Evolutionary conservation across 306 rosid genomes (phyloP), one percentile per base, ranked within the genome.

Genomic region (Prunus padus): DNA sequence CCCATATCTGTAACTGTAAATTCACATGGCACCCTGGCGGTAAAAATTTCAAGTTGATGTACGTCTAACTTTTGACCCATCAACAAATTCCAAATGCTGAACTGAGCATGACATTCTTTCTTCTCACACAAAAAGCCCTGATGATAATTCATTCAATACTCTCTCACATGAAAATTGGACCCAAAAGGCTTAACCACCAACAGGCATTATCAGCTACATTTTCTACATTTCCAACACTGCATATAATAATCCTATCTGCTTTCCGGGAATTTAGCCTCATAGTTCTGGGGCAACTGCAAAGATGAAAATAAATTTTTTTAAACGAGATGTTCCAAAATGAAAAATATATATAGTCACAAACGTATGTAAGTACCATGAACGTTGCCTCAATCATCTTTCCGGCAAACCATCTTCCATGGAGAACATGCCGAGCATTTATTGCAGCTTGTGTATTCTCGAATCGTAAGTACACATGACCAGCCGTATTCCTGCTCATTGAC

Each of bases 371-470:
- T 86, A 94, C 98, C 98, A 94, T 88, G 78, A 72, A 92, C 65
- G 92, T 83, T 33, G 98, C 96, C 18, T 92, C 90, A 54, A 95
- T 92, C 97, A 95, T 92, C 87, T 95, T 92, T 81, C 97, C 99
- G 31, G 99, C 99, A 87, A 95, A 95, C 99, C 99, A 95, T 86
- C 99, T 86, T 67, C 98, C 99, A 78, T 95, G 93, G 70, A 95
- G 93, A 79, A 96, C 89, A 45, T 86, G 87, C 56, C 93, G 97
- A 25, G 99, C 91, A 71, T 82, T 77, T 13, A 79, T 73, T 37
- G 99, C 93, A 75, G 92, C 74, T 85, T 92, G 86, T 16, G 96
- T 77, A 30, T 74, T 79, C 47, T 89, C 97, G 67, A 92, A 95
- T 72, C 85, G 74, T 61, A 95, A 76, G 75, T 87, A 95, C 63